Percentiles rank a stretch among this genome's conserved stretches.
Evolutionary conservation across 2,329 filamentous ascomycete genomes (phyloP).

Genomic region (Fusarium hostae): DNA sequence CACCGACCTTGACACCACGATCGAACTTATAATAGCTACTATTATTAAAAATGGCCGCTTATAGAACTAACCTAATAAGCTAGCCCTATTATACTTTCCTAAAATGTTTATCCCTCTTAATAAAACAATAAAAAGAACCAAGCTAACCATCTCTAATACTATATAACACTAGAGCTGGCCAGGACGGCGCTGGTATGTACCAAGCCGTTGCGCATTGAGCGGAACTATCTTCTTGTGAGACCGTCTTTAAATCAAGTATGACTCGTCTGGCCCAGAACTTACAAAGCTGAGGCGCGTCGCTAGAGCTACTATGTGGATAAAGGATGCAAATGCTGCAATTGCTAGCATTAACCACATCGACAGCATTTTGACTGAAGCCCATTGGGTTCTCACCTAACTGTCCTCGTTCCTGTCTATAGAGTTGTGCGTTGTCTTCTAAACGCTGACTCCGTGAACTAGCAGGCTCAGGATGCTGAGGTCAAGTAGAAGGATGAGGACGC

Average conservation of each 20-base stretch:
- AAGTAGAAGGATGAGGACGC: neutral
- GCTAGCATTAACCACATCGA: conserved; percentile 17
- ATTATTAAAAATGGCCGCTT: accelerated
- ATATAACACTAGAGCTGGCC: neutral
- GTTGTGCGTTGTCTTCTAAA: conserved; percentile 16
- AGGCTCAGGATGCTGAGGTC: conserved; percentile 10
- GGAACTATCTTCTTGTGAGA: neutral
- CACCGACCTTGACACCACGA: neutral
- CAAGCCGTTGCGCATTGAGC: neutral
- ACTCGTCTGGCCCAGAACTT: accelerated
- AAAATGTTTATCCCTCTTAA: neutral
- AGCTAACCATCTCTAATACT: neutral
- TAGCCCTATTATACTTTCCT: conserved; percentile 11
- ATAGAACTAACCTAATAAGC: neutral
- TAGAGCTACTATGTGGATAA: neutral
- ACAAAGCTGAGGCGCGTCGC: neutral
- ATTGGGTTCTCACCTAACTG: conserved; percentile 10
- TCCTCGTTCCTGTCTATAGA: conserved; percentile 15
- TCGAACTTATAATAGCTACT: accelerated
- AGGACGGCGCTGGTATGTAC: neutral
- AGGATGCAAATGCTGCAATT: neutral
- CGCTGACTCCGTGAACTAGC: neutral
- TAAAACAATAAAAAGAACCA: neutral
- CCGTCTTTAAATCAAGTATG: accelerated
- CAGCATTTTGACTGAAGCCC: conserved; percentile 6